Conservation (phyloP, 495 filamentous ascomycete species). For the Endocarpon pusillum region DNA sequence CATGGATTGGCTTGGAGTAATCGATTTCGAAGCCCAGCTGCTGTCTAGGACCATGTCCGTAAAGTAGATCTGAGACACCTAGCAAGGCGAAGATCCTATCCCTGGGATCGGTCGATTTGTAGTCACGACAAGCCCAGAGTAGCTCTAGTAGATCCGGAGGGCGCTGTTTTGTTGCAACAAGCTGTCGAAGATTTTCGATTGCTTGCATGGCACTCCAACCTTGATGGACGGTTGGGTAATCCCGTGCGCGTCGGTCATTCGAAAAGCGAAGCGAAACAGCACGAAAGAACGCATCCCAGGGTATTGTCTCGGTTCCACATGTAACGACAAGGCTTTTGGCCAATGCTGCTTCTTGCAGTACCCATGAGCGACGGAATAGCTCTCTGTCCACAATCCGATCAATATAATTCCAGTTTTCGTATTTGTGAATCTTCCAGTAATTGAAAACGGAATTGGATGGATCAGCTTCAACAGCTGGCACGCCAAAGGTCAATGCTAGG, state of each 20-base stretch:
- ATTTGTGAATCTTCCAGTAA: too few species aligned
- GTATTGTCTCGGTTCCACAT: conserved; percentile 1
- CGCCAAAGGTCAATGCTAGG: not conserved
- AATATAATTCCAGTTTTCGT: not conserved
- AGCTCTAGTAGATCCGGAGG: not conserved
- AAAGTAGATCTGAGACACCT: conserved; percentile 2
- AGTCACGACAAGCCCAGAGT: not conserved
- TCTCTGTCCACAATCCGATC: not conserved
- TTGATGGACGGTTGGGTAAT: not conserved
- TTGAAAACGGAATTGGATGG: not conserved
- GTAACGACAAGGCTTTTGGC: not conserved
- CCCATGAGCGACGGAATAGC: not conserved
- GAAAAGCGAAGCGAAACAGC: not conserved
- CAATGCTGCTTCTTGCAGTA: conserved; percentile 1
- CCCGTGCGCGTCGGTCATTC: not conserved
- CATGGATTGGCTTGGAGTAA: too few species aligned
- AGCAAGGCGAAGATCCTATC: conserved; percentile 6
- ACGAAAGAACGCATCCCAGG: not conserved
- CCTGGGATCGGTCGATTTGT: conserved; percentile 2
- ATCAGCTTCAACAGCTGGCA: not conserved
- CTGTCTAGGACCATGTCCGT: too few species aligned
- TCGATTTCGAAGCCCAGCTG: too few species aligned
- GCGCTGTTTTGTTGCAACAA: not conserved
- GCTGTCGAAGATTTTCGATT: not conserved
- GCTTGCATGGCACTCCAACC: too few species aligned